A percentile compares a stretch with the other conserved stretches of the same genome.
Conservation (phyloP, 345 rosid species). For the Populus alba region DNA sequence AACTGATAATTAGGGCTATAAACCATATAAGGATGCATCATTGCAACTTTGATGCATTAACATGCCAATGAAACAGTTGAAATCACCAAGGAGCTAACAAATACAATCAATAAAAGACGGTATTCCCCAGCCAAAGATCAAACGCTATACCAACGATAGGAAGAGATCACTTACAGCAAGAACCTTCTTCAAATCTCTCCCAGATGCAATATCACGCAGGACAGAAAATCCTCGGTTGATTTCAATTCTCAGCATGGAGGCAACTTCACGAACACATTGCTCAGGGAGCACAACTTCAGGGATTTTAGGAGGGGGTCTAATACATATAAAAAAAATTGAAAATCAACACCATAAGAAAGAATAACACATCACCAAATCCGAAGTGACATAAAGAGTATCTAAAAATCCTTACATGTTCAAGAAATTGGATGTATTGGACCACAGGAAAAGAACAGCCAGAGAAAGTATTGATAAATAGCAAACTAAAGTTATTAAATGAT, state of each 20-base stretch:
- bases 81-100: background rate
- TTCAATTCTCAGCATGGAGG: constrained; percentile 25
- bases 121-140: background rate
- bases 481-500: constrained; percentile 24
- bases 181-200: constrained; percentile 25
- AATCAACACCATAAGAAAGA: background rate
- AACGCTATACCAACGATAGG: background rate
- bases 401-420: constrained; percentile 20
- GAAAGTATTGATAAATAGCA: constrained; percentile 20
- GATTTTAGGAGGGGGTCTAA: constrained; percentile 27
- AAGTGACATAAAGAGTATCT: background rate
- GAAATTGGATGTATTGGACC: constrained; percentile 26
- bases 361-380: background rate
- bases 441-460: constrained; percentile 23
- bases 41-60: background rate
- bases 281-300: constrained; percentile 27
- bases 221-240: constrained; percentile 14
- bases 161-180: constrained; percentile 19
- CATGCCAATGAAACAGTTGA: background rate
- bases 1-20: background rate
- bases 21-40: background rate
- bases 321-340: background rate
- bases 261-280: constrained; percentile 20
- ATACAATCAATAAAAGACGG: background rate
- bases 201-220: constrained; percentile 22